These are phyloP conservation scores for Malus sieversii DNA, from an alignment of 306 rosid genomes.

Conservation along the genomic window DNA sequence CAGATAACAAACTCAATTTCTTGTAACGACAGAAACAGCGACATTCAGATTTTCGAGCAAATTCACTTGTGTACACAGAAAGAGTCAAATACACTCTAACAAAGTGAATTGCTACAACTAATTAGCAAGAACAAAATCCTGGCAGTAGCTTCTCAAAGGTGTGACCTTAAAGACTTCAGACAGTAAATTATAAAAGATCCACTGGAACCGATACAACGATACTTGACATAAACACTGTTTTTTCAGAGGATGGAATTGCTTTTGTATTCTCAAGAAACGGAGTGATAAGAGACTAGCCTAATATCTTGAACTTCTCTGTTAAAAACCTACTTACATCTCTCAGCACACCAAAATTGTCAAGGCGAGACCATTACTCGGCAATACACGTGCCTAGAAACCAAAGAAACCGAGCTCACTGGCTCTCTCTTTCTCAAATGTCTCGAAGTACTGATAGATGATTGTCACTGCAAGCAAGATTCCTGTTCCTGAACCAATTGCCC, in stretches of 20 bases:
- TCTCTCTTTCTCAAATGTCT: slow-evolving; percentile 83
- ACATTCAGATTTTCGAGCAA: background rate
- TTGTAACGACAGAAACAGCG: background rate
- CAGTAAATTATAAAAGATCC: background rate
- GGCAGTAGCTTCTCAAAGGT: background rate
- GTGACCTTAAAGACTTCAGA: background rate
- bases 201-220: background rate
- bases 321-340: slow-evolving; percentile 39
- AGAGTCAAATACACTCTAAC: background rate
- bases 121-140: background rate
- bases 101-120: background rate
- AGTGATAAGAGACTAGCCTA: slow-evolving; percentile 32
- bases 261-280: slow-evolving; percentile 10
- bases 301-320: slow-evolving; percentile 27
- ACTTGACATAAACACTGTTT: background rate
- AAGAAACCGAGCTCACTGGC: slow-evolving; percentile 90
- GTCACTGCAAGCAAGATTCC: slow-evolving; percentile 89
- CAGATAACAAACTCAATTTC: background rate
- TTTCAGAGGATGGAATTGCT: background rate
- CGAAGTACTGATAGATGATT: slow-evolving; percentile 84
- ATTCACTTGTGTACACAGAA: background rate
- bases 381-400: slow-evolving; percentile 47
- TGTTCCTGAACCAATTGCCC: slow-evolving; percentile 91
- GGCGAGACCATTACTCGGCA: slow-evolving; percentile 5
- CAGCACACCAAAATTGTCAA: slow-evolving; percentile 30